Conservation (phyloP, 352 stramenopile genomes). For the Phytophthora pisi region DNA sequence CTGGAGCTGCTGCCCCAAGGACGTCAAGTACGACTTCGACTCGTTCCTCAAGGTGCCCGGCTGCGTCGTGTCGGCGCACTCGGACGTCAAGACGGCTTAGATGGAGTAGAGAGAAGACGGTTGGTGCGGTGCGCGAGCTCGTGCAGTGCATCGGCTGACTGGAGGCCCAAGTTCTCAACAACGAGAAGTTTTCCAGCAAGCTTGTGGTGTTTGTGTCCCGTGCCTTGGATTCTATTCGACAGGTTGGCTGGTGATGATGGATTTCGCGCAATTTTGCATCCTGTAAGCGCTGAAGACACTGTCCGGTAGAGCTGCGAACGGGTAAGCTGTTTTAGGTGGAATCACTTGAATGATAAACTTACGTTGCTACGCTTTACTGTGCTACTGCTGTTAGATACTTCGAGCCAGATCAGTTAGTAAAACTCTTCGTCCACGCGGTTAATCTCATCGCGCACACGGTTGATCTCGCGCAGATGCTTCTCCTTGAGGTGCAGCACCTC, state of each 20-base stretch:
- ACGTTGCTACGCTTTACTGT: conserved; percentile 1
- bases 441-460: conserved; percentile 71
- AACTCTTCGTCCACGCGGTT: conserved; percentile 82
- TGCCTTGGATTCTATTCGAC: neutral
- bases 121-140: neutral
- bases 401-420: conserved; percentile 35
- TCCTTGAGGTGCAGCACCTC: conserved; percentile 81
- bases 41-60: conserved; percentile 92
- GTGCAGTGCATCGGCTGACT: conserved; percentile 9
- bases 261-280: no score
- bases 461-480: conserved; percentile 69
- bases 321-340: neutral
- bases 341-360: neutral
- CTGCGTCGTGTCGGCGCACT: conserved; percentile 84
- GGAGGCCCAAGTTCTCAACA: conserved; percentile 16
- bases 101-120: conserved; percentile 21
- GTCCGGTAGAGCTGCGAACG: neutral
- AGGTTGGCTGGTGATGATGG: neutral
- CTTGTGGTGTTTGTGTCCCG: neutral
- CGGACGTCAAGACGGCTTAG: conserved; percentile 66
- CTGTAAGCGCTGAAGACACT: no score
- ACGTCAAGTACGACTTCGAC: conserved; percentile 95
- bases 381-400: neutral
- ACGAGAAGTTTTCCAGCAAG: conserved; percentile 22
- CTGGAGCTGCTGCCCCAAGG: conserved; percentile 94